Evolutionary conservation across 2,329 filamentous ascomycete species (phyloP).

Genomic region (Apiospora hydei): DNA sequence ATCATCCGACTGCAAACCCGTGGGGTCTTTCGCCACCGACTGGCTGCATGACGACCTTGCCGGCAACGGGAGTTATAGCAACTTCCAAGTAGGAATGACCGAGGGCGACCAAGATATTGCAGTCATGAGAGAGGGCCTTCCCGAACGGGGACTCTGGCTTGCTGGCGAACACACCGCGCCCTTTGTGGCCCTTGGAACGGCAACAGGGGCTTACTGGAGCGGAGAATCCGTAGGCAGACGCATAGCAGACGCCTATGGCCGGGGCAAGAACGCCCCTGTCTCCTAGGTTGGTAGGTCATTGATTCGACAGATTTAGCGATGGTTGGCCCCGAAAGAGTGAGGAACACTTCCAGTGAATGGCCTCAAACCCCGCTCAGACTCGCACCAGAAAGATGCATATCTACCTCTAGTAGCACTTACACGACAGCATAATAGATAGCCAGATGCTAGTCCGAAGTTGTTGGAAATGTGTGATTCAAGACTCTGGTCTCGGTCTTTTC

Average conservation of each 20-base stretch:
- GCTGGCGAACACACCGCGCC: slow-evolving; percentile 91
- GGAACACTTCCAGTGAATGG: background rate
- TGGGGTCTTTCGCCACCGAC: slow-evolving; percentile 70
- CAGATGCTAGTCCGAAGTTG: background rate
- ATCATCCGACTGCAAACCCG: slow-evolving; percentile 66
- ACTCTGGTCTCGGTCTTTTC: background rate
- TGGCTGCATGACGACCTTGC: slow-evolving; percentile 84
- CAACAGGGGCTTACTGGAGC: slow-evolving; percentile 83
- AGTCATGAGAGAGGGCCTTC: slow-evolving; percentile 66
- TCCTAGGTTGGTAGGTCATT: background rate
- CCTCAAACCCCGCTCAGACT: background rate
- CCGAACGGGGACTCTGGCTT: slow-evolving; percentile 78
- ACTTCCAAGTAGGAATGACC: slow-evolving; percentile 80
- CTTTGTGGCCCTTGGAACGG: slow-evolving; percentile 87
- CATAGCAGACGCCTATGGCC: slow-evolving; percentile 27
- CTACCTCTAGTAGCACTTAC: background rate
- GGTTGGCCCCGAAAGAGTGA: background rate
- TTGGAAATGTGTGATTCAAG: background rate
- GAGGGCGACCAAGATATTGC: slow-evolving; percentile 77
- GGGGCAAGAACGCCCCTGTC: background rate
- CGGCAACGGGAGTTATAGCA: slow-evolving; percentile 83
- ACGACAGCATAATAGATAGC: background rate
- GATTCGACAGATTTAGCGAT: background rate
- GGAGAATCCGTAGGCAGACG: slow-evolving; percentile 26
- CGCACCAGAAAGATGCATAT: background rate